A percentile compares a stretch with the other conserved stretches of the same genome.
phyloP scores from a whole-genome alignment of 1,139 yeast genomes.

The Sugiyamaella novakii region DNA sequence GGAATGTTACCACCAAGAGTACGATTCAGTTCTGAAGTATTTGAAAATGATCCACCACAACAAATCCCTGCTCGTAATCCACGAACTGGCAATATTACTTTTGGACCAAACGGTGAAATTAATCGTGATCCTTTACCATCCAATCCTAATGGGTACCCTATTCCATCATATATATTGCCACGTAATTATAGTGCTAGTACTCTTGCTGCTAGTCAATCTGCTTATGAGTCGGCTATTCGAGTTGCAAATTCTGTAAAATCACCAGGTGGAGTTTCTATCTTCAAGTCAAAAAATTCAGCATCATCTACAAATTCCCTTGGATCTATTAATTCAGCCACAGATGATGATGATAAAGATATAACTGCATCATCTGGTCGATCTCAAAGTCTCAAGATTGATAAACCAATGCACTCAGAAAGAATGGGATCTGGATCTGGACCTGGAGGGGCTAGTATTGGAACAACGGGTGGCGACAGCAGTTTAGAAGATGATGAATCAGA shows the following conservation, averaged over 20 bases:
- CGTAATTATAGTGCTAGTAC: slow-evolving; percentile 36
- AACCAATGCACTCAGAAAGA: slow-evolving; percentile 32
- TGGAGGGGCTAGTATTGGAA: slow-evolving; percentile 32
- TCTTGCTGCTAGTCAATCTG: slow-evolving; percentile 36
- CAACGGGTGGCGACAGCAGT: slow-evolving; percentile 25
- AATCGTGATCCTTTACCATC: slow-evolving; percentile 27
- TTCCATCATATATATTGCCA: slow-evolving; percentile 40
- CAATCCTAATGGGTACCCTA: slow-evolving; percentile 41
- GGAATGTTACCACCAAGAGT: slow-evolving; percentile 47
- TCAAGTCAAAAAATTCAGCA: slow-evolving; percentile 13
- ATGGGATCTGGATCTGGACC: slow-evolving; percentile 24
- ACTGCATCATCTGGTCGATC: slow-evolving; percentile 1
- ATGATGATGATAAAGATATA: slow-evolving; percentile 32
- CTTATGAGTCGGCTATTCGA: slow-evolving; percentile 41
- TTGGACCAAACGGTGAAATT: slow-evolving; percentile 44
- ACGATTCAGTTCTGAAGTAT: slow-evolving; percentile 69
- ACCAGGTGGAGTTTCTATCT: slow-evolving; percentile 18
- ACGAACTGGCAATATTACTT: slow-evolving; percentile 72
- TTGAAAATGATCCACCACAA: slow-evolving; percentile 85
- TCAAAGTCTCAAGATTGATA: slow-evolving; percentile 28
- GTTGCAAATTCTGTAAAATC: slow-evolving; percentile 34
- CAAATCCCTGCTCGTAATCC: slow-evolving; percentile 92
- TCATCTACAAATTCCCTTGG: slow-evolving; percentile 10
- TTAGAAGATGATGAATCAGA: slow-evolving; percentile 19
- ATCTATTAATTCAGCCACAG: slow-evolving; percentile 22